Base-by-base conservation (phyloP, 2,329 filamentous ascomycete genomes). In the Hypoxylon sp. region DNA sequence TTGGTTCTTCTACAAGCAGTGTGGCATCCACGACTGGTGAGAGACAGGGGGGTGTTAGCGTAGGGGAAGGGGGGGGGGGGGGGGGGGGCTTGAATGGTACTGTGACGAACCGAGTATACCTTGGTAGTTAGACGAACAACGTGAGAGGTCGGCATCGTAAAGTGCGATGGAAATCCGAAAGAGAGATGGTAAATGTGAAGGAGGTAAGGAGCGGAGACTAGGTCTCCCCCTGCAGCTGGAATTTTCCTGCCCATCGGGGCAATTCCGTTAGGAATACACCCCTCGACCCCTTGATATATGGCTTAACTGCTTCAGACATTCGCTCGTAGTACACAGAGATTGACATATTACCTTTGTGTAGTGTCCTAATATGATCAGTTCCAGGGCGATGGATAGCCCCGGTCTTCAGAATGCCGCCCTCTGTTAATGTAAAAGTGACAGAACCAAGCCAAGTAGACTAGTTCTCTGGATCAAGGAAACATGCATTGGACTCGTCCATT, bases 161-260 rank as follows among this genome's bases (percentile, higher is more conserved):
- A 63, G 65, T 49, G 51, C 59, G 38, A 70, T 70, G 61, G 68
- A 65, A 65, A 65, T 68, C 65, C 65, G 34, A 65, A 65, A 63
- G 60, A 68, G 58, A 65, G 50, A 70, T 72, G 71, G 68, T 62
- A 71, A 72, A 43, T 57, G 49, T 49, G 65, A 67, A 64, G 71
- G 49, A 64, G 71, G 49, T 63, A 71, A 67, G 60, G 63, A 66
- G 63, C 65, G 53, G 60, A 69, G 63, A 55, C 63, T 49, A 41
- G 68, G 68, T 46, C 45, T 51, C 63, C 72, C 73, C 73, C 70
- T 74, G 73, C 68, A 72, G 72, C 67, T 75, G 71, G 69, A 71
- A 67, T 73, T 70, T 72, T 67, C 60, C 70, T 74, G 73, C 69
- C 73, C 67, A 48, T 69, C 69, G 69, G 60, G 68, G 67, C 67